phyloP scores from a whole-genome alignment of 2,329 filamentous ascomycete species.

The Apiospora pterosperma region DNA sequence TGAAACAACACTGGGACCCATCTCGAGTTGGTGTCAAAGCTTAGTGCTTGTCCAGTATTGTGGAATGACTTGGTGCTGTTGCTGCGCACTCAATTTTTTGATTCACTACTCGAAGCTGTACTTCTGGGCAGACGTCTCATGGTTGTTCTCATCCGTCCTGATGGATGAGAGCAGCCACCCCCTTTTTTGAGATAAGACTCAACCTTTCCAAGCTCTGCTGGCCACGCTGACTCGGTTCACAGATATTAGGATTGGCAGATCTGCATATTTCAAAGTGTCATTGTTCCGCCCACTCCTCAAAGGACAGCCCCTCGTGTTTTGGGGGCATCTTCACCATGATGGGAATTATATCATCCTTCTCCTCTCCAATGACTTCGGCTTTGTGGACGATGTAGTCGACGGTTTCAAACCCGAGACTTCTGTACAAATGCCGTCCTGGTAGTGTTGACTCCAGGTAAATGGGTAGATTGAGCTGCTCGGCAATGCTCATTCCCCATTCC shows the following conservation, averaged over 20 bases:
- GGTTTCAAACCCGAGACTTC: conserved; percentile 16
- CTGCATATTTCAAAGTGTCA: conserved; percentile 9
- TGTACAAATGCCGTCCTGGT: conserved; percentile 15
- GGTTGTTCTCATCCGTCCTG: conserved; percentile 15
- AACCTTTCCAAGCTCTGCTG: background rate
- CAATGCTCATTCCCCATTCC: conserved; percentile 19
- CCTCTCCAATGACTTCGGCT: conserved; percentile 15
- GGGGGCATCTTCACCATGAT: conserved; percentile 23
- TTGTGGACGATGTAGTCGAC: conserved; percentile 18
- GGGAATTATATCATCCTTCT: conserved; percentile 17
- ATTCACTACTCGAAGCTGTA: conserved; percentile 8
- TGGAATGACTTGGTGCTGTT: conserved; percentile 18
- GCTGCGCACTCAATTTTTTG: conserved; percentile 21
- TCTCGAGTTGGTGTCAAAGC: conserved; percentile 92
- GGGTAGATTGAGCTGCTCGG: conserved; percentile 18
- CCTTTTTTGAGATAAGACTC: conserved; percentile 20
- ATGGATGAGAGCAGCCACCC: conserved; percentile 18
- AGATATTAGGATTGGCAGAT: background rate
- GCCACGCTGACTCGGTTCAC: conserved; percentile 6
- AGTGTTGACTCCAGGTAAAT: conserved; percentile 20
- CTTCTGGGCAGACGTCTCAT: conserved; percentile 8
- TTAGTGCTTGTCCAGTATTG: conserved; percentile 75
- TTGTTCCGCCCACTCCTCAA: conserved; percentile 18
- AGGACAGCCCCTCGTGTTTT: conserved; percentile 15
- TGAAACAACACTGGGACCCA: conserved; percentile 65